Base-by-base conservation (phyloP, 371 early-diverging fungal species). In the Fennellomyces sp. region DNA sequence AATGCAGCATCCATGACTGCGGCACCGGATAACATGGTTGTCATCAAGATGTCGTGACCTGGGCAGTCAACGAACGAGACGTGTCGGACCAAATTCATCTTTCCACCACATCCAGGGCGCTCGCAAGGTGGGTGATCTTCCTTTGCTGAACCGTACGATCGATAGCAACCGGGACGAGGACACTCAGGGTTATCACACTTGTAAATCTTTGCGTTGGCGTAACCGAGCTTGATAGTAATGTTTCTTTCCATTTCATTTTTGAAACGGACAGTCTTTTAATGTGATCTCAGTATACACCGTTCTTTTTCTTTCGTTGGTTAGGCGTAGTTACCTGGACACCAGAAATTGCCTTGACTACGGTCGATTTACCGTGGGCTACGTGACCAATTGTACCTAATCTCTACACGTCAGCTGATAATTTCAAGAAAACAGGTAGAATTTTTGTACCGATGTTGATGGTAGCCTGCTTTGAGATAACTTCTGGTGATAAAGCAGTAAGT, bases 31-130 rank as follows among this genome's bases (percentile, higher is more conserved):
- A 99, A 86, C 99, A 99, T 99, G 58, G 99, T 99, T 29, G 99
- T 97, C 99, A 99, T 99, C 67, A 99, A 92, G 90, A 99, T 95
- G 85, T 99, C 99, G 97, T 99, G 99, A 60, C 99, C 99, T 42
- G 99, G 99, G 77, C 99, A 99, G 84, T 99, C 99, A 55, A 99
- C 99, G 85, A 99, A 99, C 21, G 97, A 97, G 30, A 99, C 97
- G 72, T 99, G 99, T 72, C 98, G 93, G 61, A 94, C 69, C 64
- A 98, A 80, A 58, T 89, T 78, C 94, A 94, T 91, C 58, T 68
- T 90, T 19, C 97, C 98, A 47, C 78, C 83, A 74, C 99, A 99
- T 12, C 92, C 93, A 21, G 87, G 68, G 55, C 94, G 90, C 72
- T 94, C 95, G 76, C 99, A 99, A 28, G 91, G 82, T 56, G 96